Base-by-base conservation (phyloP, 2,329 filamentous ascomycete genomes). In the Penicillium sp. region DNA sequence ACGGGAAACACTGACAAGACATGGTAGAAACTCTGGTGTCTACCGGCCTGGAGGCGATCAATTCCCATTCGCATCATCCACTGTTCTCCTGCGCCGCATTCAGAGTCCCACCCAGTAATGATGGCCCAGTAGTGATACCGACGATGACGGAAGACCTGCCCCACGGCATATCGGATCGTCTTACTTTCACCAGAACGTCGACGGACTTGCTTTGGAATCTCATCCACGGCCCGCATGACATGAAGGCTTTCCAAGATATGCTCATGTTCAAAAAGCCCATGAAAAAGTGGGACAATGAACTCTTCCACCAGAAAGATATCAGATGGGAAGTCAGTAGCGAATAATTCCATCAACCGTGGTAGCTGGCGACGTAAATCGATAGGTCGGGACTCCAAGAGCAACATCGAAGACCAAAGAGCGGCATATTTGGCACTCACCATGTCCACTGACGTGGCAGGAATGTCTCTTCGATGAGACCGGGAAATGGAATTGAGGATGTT, bases 91-190 rank as follows among this genome's bases (percentile, higher is more conserved):
- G 72, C 74, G 37, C 67, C 74, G 55, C 73, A 82, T 45, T 73
- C 70, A 16, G 65, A 64, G 51, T 84, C 81, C 89, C 90, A 98
- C n/a, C 89, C 89, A 10, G 84, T 85, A 41, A 98, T 84, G 16
- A 93, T 76, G 12, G 83, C 89, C 32, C 81, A 70, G 60, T 90
- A 95, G 13, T 75, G 70, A 59, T 92, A 95, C 30, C 88, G 76
- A 44, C 73, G 79, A 64, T 98, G 92, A 32, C 74, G 75, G 59
- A 96, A 94, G 5, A 95, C 75, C 52, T 93, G 84, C 1, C 92
- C 92, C 32, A 95, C 76, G 34, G 73, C 77, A 60, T 79, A 90
- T 43, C 67, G 73, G 34, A 87, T 76, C 17, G 64, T 55, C n/a
- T 56, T 54, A 44, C 57, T 52, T 57, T 64, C 50, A 48, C 45